Evolutionary conservation across 352 stramenopile genomes (phyloP), one percentile per base, ranked within the genome.

Genomic region (Lagenidium giganteum): DNA sequence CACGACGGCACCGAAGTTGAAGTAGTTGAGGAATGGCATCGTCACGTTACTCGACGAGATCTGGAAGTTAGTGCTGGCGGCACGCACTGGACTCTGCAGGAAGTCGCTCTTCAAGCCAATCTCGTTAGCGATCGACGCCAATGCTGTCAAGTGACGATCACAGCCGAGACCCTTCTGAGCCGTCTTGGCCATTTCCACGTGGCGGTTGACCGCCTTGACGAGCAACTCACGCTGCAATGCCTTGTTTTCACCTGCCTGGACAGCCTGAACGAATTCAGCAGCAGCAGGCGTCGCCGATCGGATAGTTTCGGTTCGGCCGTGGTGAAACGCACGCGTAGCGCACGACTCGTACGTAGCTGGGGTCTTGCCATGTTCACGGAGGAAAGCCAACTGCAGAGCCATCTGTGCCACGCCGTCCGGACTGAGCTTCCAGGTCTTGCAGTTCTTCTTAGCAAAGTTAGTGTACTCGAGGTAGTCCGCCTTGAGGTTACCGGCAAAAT

Each of bases 291-390:
- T 93, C 29, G 77, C 73, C 23, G 77, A 90, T 12, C 90, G 83
- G 50, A 97, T 97, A 6, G 83, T 96, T 59, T 97, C 90, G 21
- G 90, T 97, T 28, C 90, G 83, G 24, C 90, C 90, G 48, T 95
- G 87, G 47, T 90, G 82, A 61, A 96, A 97, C 50, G 51, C 55
- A 18, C 87, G 76, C 33, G 87, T 97, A n/a, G 89, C 87, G 58
- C 86, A 96, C 61, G 85, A 96, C 64, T 97, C 89, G 60, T 97
- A 97, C 16, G 80, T 89, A 0, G 87, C 64, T 6, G 86, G 64
- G 20, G 93, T 62, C 46, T 83, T 67, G 35, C 75, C 73, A 36
- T 97, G 79, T 27, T 78, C 38, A 24, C 78, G 70, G 39, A 73
- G 81, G 53, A 94, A 97, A 20, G 89, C 87, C 11, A 96, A 57